Conservation (phyloP, 2,329 filamentous ascomycete species). For the Aureobasidium melanogenum region DNA sequence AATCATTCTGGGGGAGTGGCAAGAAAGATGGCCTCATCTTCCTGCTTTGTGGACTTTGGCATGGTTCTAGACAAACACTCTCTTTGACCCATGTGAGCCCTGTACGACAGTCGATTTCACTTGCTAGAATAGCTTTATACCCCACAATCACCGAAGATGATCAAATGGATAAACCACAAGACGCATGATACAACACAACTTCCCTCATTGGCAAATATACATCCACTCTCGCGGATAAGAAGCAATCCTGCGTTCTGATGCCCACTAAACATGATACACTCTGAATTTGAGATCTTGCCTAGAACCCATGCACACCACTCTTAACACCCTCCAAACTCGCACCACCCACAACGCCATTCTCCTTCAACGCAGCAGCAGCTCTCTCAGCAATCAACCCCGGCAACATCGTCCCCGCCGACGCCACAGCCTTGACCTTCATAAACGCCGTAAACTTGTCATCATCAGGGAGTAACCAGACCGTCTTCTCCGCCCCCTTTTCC, state of each 20-base stretch:
- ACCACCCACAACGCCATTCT: conserved; percentile 10
- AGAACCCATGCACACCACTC: conserved; percentile 6
- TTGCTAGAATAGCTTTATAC: not conserved
- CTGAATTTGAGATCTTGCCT: no score
- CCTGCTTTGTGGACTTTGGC: conserved; percentile 90
- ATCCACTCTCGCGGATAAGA: not conserved
- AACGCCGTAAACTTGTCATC: conserved; percentile 8
- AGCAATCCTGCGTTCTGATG: not conserved
- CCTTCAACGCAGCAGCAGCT: not conserved
- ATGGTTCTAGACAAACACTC: conserved; percentile 59
- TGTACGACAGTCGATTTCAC: not conserved
- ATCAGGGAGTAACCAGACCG: conserved; percentile 7
- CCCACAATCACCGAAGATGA: not conserved
- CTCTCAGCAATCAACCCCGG: conserved; percentile 11
- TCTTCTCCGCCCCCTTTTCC: not conserved
- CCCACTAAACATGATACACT: no score
- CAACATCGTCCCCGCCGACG: conserved; percentile 9
- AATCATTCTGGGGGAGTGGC: conserved; percentile 85
- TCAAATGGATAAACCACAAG: no score
- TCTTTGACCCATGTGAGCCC: no score
- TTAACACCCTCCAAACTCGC: not conserved
- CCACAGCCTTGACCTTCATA: conserved; percentile 12
- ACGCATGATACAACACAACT: no score
- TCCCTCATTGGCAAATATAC: no score
- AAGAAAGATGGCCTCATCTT: conserved; percentile 85